Percentiles rank a stretch among this genome's conserved stretches.
Evolutionary conservation across 495 filamentous ascomycete genomes (phyloP).

Genomic region (Tricharina praecox): DNA sequence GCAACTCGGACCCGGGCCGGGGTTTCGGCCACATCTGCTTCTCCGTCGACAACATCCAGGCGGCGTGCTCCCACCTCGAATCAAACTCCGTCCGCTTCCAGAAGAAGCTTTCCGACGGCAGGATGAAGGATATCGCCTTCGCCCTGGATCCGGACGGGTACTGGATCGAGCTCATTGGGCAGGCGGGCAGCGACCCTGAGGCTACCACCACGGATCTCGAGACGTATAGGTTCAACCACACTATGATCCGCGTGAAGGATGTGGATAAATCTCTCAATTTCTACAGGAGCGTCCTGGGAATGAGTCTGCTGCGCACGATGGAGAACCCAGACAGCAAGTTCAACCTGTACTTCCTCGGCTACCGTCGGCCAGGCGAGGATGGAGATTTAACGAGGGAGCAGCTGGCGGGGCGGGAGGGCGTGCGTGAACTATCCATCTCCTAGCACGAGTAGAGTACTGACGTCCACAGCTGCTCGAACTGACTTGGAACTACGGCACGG

Average conservation of each 20-base stretch:
- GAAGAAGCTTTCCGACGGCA: slow-evolving; percentile 78
- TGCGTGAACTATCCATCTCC: slow-evolving; percentile 1
- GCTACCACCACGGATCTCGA: slow-evolving; percentile 20
- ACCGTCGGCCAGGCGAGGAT: slow-evolving; percentile 29
- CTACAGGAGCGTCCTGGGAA: slow-evolving; percentile 80
- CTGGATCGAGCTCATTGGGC: slow-evolving; percentile 31
- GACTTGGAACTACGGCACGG: slow-evolving; percentile 90
- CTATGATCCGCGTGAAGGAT: slow-evolving; percentile 92
- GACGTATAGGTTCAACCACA: slow-evolving; percentile 42
- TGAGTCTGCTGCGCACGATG: slow-evolving; percentile 55
- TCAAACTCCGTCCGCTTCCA: slow-evolving; percentile 83
- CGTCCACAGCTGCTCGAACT: slow-evolving; percentile 58
- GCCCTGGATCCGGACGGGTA: slow-evolving; percentile 76
- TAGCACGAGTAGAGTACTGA: not conserved
- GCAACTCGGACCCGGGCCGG: slow-evolving; percentile 64
- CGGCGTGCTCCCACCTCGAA: slow-evolving; percentile 71
- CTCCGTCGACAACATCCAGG: slow-evolving; percentile 77
- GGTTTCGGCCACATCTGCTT: slow-evolving; percentile 62
- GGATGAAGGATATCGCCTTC: slow-evolving; percentile 81
- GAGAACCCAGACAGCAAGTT: slow-evolving; percentile 58
- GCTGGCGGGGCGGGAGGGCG: slow-evolving; percentile 53
- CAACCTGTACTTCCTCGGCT: slow-evolving; percentile 87
- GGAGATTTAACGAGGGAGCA: slow-evolving; percentile 32
- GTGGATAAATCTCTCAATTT: slow-evolving; percentile 67
- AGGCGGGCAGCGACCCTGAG: slow-evolving; percentile 39